phyloP scores from a whole-genome alignment of 2,329 filamentous ascomycete species.

The Ampelomyces quisqualis region DNA sequence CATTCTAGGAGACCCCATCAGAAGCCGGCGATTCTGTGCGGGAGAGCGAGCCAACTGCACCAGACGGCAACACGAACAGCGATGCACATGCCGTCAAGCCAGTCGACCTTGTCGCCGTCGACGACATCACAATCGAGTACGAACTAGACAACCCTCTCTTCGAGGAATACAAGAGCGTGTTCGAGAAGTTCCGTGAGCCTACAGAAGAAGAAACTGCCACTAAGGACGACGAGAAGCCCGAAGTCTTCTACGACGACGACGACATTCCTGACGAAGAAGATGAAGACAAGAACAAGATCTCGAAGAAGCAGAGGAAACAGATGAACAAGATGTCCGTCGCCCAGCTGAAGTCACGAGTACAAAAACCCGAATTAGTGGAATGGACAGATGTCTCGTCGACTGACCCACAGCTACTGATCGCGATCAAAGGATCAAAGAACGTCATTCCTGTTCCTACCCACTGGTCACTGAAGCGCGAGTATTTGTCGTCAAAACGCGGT shows the following conservation, averaged over 20 bases:
- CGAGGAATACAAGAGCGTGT: constrained; percentile 79
- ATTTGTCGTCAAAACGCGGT: constrained; percentile 93
- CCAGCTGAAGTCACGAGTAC: constrained; percentile 88
- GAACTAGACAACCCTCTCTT: constrained; percentile 74
- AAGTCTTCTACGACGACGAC: constrained; percentile 79
- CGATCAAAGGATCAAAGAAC: constrained; percentile 93
- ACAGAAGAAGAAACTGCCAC: constrained; percentile 61
- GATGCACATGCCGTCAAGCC: constrained; percentile 49
- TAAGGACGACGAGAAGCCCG: constrained; percentile 67
- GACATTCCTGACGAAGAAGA: constrained; percentile 86
- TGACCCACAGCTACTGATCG: constrained; percentile 84
- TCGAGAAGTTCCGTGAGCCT: constrained; percentile 66
- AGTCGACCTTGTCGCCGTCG: constrained; percentile 40
- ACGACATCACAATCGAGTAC: constrained; percentile 50
- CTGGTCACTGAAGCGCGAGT: constrained; percentile 96
- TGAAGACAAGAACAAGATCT: constrained; percentile 67
- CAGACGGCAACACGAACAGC: constrained; percentile 38
- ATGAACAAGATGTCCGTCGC: constrained; percentile 91
- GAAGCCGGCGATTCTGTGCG: constrained; percentile 36
- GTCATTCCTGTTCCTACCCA: constrained; percentile 91
- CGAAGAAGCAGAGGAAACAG: constrained; percentile 93
- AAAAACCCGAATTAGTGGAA: constrained; percentile 90
- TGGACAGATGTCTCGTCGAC: constrained; percentile 94
- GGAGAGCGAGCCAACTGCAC: constrained; percentile 43
- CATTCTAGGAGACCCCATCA: constrained; percentile 38